These are phyloP conservation scores for Leishmania lainsoni DNA, from an alignment of 208 protist species.

Conservation along the genomic window DNA sequence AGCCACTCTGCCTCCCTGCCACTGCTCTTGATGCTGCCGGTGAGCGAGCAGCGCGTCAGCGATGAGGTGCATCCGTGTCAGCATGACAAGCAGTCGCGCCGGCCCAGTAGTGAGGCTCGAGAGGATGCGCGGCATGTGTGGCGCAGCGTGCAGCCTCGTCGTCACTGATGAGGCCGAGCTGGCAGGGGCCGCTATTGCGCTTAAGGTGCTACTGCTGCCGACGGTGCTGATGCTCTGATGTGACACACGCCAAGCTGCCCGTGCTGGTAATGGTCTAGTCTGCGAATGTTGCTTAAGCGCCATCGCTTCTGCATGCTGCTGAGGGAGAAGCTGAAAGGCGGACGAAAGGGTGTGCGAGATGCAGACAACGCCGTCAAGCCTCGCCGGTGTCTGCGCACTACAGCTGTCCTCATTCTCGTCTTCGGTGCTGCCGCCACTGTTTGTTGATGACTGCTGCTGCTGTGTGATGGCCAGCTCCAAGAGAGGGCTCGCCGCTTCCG, in stretches of 20 bases:
- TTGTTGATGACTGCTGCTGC: slow-evolving; percentile 10
- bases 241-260: not conserved
- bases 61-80: slow-evolving; percentile 42
- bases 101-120: slow-evolving; percentile 27
- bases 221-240: not conserved
- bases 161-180: not conserved
- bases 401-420: not conserved
- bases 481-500: slow-evolving; percentile 41
- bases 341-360: slow-evolving; percentile 47
- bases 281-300: not conserved
- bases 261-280: not conserved
- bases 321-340: slow-evolving; percentile 33
- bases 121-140: slow-evolving; percentile 31
- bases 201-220: not conserved
- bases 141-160: slow-evolving; percentile 2
- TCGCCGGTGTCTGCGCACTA: slow-evolving; percentile 11
- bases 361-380: slow-evolving; percentile 44
- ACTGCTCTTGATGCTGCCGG: slow-evolving; percentile 10
- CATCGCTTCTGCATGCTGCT: slow-evolving; percentile 6
- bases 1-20: not conserved
- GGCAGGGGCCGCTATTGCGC: not conserved
- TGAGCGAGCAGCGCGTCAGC: slow-evolving; percentile 27
- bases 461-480: slow-evolving; percentile 45
- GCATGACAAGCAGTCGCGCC: slow-evolving; percentile 36
- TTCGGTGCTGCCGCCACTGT: not conserved